phyloP scores from a whole-genome alignment of 1,284 basidiomycete species.

The Rhodotorula sp. region DNA sequence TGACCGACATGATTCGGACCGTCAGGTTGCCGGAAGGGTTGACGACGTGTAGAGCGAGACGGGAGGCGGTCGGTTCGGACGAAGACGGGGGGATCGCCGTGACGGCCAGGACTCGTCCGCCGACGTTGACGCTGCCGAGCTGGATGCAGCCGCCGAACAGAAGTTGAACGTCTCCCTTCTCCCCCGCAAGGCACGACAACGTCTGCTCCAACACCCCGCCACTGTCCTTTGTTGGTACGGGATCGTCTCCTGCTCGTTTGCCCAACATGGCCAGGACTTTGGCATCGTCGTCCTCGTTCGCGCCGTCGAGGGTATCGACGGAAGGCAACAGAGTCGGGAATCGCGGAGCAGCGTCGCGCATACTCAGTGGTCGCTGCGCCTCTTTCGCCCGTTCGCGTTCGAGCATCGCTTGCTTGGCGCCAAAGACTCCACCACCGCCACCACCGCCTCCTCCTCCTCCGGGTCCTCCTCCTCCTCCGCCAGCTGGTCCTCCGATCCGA shows the following conservation, averaged over 20 bases:
- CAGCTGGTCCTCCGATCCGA: slow-evolving; percentile 3
- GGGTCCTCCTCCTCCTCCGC: slow-evolving; percentile 1
- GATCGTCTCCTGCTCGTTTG: background rate
- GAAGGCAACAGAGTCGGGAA: slow-evolving; percentile 25
- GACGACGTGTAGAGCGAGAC: background rate
- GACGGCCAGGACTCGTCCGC: background rate
- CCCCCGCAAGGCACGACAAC: slow-evolving; percentile 18
- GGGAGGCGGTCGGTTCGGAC: background rate
- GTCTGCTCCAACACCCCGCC: background rate
- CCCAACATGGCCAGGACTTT: slow-evolving; percentile 1
- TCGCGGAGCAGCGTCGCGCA: background rate
- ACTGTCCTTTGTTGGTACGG: background rate
- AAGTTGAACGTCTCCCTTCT: slow-evolving; percentile 15
- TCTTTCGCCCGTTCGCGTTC: slow-evolving; percentile 33
- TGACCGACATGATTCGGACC: background rate
- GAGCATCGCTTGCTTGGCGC: slow-evolving; percentile 41
- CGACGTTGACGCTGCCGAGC: slow-evolving; percentile 16
- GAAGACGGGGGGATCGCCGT: background rate
- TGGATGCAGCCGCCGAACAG: slow-evolving; percentile 28
- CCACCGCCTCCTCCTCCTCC: slow-evolving; percentile 10
- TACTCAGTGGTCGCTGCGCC: slow-evolving; percentile 19
- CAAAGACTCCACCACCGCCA: slow-evolving; percentile 26
- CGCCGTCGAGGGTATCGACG: background rate
- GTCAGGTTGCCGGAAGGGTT: background rate
- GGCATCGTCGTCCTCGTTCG: slow-evolving; percentile 1